phyloP scores from a whole-genome alignment of 805 yeast species.

The Cyberlindnera veronae region DNA sequence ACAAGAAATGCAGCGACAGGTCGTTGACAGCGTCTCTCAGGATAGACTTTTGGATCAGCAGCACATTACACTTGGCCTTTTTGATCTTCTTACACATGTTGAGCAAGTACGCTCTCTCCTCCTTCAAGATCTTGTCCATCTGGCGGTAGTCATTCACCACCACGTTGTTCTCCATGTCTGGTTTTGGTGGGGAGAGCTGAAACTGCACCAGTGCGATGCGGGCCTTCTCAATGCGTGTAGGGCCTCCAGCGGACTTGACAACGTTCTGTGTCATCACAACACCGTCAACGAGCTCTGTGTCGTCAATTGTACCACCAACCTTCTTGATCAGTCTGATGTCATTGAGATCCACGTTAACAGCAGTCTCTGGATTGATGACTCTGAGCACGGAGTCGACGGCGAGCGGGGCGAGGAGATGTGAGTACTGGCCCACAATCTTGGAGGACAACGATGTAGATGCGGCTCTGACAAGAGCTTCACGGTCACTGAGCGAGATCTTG shows the following conservation, averaged over 20 bases:
- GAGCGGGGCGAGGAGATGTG: constrained; percentile 82
- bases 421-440: constrained; percentile 92
- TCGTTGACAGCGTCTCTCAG: constrained; percentile 85
- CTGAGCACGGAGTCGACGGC: constrained; percentile 90
- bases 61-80: constrained; percentile 88
- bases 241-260: constrained; percentile 90
- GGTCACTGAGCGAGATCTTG: constrained; percentile 72
- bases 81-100: constrained; percentile 95
- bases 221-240: constrained; percentile 92
- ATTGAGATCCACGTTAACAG: constrained; percentile 75
- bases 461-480: constrained; percentile 82
- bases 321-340: constrained; percentile 89
- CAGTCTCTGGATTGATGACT: constrained; percentile 58
- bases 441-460: constrained; percentile 93
- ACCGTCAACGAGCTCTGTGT: constrained; percentile 89
- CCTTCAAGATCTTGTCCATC: constrained; percentile 97
- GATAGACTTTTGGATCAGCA: constrained; percentile 89
- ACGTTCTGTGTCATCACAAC: constrained; percentile 91
- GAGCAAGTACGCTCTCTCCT: constrained; percentile 92
- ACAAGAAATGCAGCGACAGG: constrained; percentile 88
- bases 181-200: constrained; percentile 94
- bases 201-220: constrained; percentile 79
- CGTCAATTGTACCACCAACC: constrained; percentile 97
- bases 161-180: constrained; percentile 92
- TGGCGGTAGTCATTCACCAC: constrained; percentile 98